phyloP scores from a whole-genome alignment of 2,329 filamentous ascomycete genomes.

The Pseudogymnoascus sp. region DNA sequence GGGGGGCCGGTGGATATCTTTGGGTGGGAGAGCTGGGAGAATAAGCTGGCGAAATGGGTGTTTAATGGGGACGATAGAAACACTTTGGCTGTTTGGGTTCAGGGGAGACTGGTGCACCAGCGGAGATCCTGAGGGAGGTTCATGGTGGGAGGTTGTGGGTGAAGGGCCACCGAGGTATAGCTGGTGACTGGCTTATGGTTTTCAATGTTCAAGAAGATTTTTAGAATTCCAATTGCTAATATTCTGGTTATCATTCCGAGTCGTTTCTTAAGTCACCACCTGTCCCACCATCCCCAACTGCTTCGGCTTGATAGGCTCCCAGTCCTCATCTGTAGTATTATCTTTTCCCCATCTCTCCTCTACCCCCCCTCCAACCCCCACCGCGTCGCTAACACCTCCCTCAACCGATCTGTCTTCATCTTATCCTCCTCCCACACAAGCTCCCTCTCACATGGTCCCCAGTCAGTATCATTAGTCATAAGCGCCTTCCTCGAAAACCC shows the following conservation, averaged over 20 bases:
- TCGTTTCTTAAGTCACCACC: not conserved
- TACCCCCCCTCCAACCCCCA: not conserved
- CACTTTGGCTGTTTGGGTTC: constrained; percentile 81
- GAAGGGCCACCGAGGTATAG: not conserved
- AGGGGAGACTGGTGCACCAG: constrained; percentile 70
- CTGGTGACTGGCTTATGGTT: not conserved
- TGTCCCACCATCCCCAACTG: not conserved
- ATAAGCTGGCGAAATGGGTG: constrained; percentile 86
- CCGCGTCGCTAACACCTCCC: not conserved
- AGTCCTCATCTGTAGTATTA: not conserved
- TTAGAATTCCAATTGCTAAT: not conserved
- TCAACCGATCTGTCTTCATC: not conserved
- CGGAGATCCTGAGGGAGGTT: constrained; percentile 20
- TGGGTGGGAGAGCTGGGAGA: constrained; percentile 83
- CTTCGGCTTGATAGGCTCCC: not conserved
- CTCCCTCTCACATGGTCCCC: not conserved
- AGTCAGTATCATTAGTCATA: not conserved
- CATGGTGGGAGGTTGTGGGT: not conserved
- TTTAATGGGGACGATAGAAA: constrained; percentile 92
- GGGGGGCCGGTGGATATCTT: constrained; percentile 75
- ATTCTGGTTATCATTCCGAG: not conserved
- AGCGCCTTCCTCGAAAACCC: not conserved
- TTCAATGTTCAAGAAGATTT: not conserved
- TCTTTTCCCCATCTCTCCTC: not conserved
- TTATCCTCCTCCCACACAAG: not conserved